phyloP scores from a whole-genome alignment of 495 filamentous ascomycete genomes.

The Penicillium egyptiacum region DNA sequence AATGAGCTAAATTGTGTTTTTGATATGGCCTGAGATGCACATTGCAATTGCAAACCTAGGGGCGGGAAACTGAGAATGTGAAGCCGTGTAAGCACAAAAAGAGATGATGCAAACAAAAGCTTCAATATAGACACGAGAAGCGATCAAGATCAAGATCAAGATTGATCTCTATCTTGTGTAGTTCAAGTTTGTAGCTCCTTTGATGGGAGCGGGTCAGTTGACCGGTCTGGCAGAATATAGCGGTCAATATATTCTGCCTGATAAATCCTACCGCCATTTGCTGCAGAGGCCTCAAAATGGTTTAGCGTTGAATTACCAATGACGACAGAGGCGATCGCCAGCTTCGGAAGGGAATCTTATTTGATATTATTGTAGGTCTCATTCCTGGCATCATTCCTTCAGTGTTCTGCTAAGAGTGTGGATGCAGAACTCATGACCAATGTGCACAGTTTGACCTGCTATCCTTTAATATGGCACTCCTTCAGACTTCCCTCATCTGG shows the following conservation, averaged over 20 bases:
- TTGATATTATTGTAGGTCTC: neutral
- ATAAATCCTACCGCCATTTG: neutral
- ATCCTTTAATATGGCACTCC: conserved; percentile 57
- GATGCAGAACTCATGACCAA: neutral
- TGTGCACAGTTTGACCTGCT: conserved; percentile 4
- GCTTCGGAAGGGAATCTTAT: neutral
- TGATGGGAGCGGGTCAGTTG: neutral
- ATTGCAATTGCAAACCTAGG: conserved; percentile 14
- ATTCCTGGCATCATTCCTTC: neutral
- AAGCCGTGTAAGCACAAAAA: neutral
- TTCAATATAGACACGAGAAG: neutral
- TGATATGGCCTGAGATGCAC: conserved; percentile 13
- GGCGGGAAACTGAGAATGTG: neutral
- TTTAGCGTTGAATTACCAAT: conserved; percentile 1
- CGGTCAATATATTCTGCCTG: neutral
- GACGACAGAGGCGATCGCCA: conserved; percentile 13
- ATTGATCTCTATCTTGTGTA: conserved; percentile 6
- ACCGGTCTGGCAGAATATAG: conserved; percentile 6
- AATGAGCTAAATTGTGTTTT: conserved; percentile 20
- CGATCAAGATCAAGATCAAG: neutral
- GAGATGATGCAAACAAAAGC: neutral
- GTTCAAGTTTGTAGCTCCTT: conserved; percentile 12
- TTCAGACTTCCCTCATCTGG: conserved; percentile 88
- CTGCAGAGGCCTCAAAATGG: neutral
- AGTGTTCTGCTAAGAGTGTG: neutral